Base-by-base conservation (phyloP, 768 basidiomycete species). In the Termitomyces sp. region DNA sequence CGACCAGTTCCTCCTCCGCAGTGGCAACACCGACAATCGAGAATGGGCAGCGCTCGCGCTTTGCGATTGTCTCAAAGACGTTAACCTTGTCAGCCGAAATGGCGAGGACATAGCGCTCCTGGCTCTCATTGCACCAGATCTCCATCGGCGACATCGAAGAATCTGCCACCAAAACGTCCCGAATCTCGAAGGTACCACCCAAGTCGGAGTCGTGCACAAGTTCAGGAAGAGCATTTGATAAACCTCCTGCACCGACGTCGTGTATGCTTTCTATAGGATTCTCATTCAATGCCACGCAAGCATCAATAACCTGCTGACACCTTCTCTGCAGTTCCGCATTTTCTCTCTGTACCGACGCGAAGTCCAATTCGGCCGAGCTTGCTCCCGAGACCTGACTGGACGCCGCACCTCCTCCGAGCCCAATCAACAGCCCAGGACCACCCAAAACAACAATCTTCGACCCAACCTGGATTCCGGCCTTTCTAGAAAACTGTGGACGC, bases 91-190 rank as follows among this genome's bases (percentile, higher is more conserved):
- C 79, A 2, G 85, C 83, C 0, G 84, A 83, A 60, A 99, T 82
- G 9, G 97, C 97, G 33, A 98, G 81, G 31, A 98, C 97, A 69
- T 98, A 99, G 41, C 97, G 87, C 68, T 98, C 97, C 76, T 98
- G 97, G 63, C 88, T 90, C 74, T 99, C 97, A 73, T 99, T 99
- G 70, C 97, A 98, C 97, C 97, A 99, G 52, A 98, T 98, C 75
- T 98, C 96, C 96, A 99, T 98, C 0, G 97, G 97, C 4, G 93
- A 95, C 92, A 99, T 93, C 41, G 90, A 89, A 24, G 82, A 80
- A 70, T 98, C 97, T 31, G 93, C 96, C 42, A 97, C 86, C 27
- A 93, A 81, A 7, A 99, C 87, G 66, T 98, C 91, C 22, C 96
- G 80, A 64, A 99, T 95, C 75, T 99, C 97, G 68, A 98, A 95